Evolutionary conservation across 306 rosid species (phyloP), one percentile per base, ranked within the genome.

Genomic region (Hippophae gyantsensis): DNA sequence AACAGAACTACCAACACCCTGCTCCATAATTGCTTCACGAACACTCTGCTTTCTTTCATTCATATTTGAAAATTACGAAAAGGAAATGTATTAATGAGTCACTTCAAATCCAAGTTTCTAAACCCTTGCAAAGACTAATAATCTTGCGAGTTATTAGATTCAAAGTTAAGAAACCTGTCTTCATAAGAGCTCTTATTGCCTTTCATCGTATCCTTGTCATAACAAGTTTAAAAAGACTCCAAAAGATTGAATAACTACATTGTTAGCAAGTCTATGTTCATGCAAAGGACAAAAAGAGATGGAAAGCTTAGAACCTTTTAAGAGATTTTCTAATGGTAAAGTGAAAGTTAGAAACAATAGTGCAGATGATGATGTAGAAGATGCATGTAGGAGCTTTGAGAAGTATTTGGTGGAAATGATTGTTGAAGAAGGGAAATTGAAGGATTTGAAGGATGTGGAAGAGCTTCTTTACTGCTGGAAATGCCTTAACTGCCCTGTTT

Each of bases 371-470:
- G 77, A 74, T 0, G 80, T 87, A 71, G 95, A 88, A 42, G 96
- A 88, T 10, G 87, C 95, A 3, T 92, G 99, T 74, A 69, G 82
- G 79, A 85, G 96, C 54, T 92, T 92, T 41, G 96, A 88, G 88
- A 88, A 82, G 62, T 84, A 92, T 65, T 66, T 88, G 80, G 83
- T 71, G 74, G 88, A 88, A 69, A 84, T 92, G 99, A 78, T 92
- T n/a, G 82, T 84, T 55, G 93, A 82, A 79, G 95, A 92, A 74
- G 86, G 95, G 74, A 84, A 83, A 62, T 65, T 87, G 3, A 70
- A 27, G 68, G 96, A 85, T 49, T 82, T 87, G 82, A 78, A 64
- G 69, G 96, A 88, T 40, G 88, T 88, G 60, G 96, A 92, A 71
- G 96, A 87, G 71, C 88, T 88, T 80, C 78, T 92, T 42, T 71